Conservation (phyloP, 495 filamentous ascomycete genomes). For the Penicillium pulvis region DNA sequence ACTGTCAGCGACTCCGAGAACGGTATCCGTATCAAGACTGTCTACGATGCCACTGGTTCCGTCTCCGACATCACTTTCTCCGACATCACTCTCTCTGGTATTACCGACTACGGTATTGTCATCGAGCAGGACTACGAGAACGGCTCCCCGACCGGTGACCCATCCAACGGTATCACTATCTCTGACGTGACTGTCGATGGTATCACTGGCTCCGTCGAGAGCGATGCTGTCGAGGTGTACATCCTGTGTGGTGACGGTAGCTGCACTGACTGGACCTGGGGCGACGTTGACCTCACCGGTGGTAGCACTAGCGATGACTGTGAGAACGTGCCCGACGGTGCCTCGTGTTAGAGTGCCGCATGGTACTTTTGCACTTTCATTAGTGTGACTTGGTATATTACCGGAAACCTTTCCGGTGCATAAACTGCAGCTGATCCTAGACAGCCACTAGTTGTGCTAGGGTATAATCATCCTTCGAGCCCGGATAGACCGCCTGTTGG, state of each 20-base stretch:
- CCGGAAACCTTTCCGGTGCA: not conserved
- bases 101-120: constrained; percentile 56
- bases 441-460: too few species aligned
- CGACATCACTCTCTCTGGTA: constrained; percentile 24
- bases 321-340: constrained; percentile 35
- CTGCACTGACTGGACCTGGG: constrained; percentile 29
- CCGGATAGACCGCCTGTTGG: too few species aligned
- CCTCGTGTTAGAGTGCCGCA: not conserved
- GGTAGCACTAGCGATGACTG: constrained; percentile 46
- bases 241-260: constrained; percentile 53
- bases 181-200: constrained; percentile 41
- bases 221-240: constrained; percentile 40
- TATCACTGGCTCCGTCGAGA: constrained; percentile 46
- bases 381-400: not conserved
- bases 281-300: not conserved
- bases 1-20: constrained; percentile 52
- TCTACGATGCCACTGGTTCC: constrained; percentile 24
- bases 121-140: constrained; percentile 67
- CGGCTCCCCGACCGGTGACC: constrained; percentile 52
- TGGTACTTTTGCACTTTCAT: not conserved
- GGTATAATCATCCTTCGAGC: not conserved
- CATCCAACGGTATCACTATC: constrained; percentile 60
- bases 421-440: not conserved
- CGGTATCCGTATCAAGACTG: constrained; percentile 37
- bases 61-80: constrained; percentile 28